These are phyloP conservation scores for Kwoniella europaea DNA, from an alignment of 768 basidiomycete species.

Conservation along the genomic window DNA sequence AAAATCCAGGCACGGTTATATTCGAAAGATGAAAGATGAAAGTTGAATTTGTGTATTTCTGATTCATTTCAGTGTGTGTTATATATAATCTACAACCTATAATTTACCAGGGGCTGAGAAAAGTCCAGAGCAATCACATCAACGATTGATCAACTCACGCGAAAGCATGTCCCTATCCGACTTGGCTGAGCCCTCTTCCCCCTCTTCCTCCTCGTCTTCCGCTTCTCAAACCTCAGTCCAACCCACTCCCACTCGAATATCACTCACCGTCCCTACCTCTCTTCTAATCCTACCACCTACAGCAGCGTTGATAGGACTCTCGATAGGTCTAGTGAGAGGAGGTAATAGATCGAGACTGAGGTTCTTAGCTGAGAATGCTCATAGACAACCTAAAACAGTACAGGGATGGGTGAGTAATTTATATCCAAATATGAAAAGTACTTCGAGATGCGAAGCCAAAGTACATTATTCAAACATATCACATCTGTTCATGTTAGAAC, in stretches of 20 bases:
- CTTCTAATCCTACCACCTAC: conserved; percentile 50
- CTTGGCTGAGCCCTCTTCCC: conserved; percentile 13
- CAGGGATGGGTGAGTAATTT: conserved; percentile 54
- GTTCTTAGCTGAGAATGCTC: conserved; percentile 57
- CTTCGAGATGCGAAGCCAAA: too few relatives aligned
- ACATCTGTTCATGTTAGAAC: too few relatives aligned
- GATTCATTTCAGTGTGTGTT: too few relatives aligned
- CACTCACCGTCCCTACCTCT: conserved; percentile 43
- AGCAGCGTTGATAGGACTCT: conserved; percentile 47
- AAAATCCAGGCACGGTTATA: conserved; percentile 21
- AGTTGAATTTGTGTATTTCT: not conserved
- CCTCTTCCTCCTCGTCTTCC: conserved; percentile 15
- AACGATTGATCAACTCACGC: not conserved
- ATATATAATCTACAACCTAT: too few relatives aligned
- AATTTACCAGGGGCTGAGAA: not conserved
- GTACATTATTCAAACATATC: too few relatives aligned
- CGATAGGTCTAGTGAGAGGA: conserved; percentile 53
- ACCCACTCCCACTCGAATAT: conserved; percentile 22
- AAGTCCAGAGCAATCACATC: not conserved
- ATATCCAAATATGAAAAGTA: too few relatives aligned
- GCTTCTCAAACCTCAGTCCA: not conserved
- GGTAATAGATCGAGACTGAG: conserved; percentile 51
- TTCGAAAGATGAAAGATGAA: not conserved
- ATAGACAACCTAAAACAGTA: conserved; percentile 53
- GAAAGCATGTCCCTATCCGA: conserved; percentile 18